Evolutionary conservation across 83 land plant genomes (phyloP).

Genomic region (Picea mariana): DNA sequence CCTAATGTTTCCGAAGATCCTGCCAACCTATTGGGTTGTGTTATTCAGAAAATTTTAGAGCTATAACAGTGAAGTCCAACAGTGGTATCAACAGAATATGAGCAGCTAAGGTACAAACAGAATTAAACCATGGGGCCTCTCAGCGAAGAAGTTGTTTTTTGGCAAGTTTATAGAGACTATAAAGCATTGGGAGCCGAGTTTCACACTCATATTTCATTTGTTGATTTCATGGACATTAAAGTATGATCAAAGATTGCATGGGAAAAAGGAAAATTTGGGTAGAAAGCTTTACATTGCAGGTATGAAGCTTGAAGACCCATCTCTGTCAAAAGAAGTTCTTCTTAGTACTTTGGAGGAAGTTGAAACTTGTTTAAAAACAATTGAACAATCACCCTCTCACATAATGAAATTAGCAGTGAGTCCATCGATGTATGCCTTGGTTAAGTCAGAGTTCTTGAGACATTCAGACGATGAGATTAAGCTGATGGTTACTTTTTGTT

Average conservation of each 20-base stretch:
- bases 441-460: background rate
- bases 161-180: background rate
- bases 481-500: background rate
- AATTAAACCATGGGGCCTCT: background rate
- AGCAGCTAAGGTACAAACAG: no score
- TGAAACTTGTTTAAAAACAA: background rate
- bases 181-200: background rate
- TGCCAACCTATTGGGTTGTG: no score
- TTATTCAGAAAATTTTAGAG: no score
- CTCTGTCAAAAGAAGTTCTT: background rate
- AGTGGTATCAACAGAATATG: no score
- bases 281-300: background rate
- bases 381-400: conserved; percentile 1
- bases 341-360: background rate
- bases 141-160: background rate
- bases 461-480: background rate
- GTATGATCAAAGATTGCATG: background rate
- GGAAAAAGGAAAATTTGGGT: background rate
- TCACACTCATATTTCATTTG: background rate
- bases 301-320: background rate
- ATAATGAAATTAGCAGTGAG: background rate
- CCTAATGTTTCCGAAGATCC: no score
- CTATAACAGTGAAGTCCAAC: no score
- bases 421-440: background rate
- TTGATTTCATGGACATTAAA: background rate